Percentiles rank a stretch among this genome's conserved stretches.
Conservation (phyloP, 2,329 filamentous ascomycete species). For the Cladosporium cucumerinum region DNA sequence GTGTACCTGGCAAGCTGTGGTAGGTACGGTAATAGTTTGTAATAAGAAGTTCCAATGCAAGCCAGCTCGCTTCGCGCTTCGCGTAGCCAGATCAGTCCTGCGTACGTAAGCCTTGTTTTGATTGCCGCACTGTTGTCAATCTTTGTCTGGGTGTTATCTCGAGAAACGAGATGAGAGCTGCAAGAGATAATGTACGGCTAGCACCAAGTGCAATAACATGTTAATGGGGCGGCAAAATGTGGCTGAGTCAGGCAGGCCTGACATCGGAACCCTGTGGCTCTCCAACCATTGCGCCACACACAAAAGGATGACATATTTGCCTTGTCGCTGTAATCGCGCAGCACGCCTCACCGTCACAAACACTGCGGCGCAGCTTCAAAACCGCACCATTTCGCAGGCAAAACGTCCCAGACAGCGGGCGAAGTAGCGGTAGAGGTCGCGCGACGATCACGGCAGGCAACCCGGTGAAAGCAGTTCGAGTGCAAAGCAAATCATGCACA, state of each 20-base stretch:
- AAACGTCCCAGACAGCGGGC: background rate
- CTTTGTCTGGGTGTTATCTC: background rate
- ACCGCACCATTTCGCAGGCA: background rate
- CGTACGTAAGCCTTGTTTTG: background rate
- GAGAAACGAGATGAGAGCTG: background rate
- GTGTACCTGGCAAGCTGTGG: background rate
- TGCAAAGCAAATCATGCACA: background rate
- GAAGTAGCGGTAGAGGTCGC: constrained; percentile 9
- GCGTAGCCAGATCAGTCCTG: background rate
- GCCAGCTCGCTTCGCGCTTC: background rate
- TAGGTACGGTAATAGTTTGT: background rate
- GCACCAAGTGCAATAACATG: background rate
- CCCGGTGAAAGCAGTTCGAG: background rate
- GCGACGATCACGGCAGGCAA: background rate
- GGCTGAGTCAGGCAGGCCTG: background rate
- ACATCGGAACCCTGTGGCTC: background rate
- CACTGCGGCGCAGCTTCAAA: background rate
- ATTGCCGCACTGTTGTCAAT: background rate
- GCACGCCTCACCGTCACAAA: constrained; percentile 5
- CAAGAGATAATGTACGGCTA: background rate
- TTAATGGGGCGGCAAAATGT: background rate
- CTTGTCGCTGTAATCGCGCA: background rate
- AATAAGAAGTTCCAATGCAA: background rate
- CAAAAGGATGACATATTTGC: background rate
- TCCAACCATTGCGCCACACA: background rate